Evolutionary conservation across 768 basidiomycete genomes (phyloP).

Genomic region (Russula griseocarnosa): DNA sequence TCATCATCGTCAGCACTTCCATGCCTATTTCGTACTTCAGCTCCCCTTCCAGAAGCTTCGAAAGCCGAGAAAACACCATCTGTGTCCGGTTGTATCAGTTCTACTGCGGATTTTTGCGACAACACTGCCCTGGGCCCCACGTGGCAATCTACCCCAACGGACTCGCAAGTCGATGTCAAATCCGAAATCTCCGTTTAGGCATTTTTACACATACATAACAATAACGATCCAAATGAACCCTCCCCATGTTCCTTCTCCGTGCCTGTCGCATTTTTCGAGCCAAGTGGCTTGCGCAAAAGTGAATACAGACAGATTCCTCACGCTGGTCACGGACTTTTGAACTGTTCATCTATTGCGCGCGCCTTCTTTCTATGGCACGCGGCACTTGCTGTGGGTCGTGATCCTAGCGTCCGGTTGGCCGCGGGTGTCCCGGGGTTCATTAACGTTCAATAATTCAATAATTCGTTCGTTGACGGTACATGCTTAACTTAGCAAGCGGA

Average conservation of each 20-base stretch:
- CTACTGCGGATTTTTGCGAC: neutral
- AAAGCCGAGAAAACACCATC: neutral
- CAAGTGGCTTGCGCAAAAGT: neutral
- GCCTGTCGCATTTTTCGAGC: neutral
- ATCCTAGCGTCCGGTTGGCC: neutral
- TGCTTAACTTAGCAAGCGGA: neutral
- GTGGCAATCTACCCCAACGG: neutral
- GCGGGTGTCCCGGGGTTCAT: neutral
- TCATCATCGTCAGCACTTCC: neutral
- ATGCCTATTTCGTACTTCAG: neutral
- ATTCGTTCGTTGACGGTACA: neutral
- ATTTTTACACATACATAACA: no score
- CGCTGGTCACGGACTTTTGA: constrained; percentile 14
- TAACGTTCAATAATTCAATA: no score
- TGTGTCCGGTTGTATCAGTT: neutral
- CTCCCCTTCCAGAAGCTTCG: neutral
- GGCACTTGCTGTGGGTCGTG: constrained; percentile 7
- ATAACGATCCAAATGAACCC: neutral
- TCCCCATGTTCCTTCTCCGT: neutral
- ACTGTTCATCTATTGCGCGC: neutral
- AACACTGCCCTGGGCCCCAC: no score
- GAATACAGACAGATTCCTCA: neutral
- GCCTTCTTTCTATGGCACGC: neutral
- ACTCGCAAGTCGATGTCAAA: neutral
- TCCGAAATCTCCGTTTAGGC: neutral